A percentile compares a stretch with the other conserved stretches of the same genome.
phyloP scores from a whole-genome alignment of 148 eudicot species.

The Pouteria glomerata region DNA sequence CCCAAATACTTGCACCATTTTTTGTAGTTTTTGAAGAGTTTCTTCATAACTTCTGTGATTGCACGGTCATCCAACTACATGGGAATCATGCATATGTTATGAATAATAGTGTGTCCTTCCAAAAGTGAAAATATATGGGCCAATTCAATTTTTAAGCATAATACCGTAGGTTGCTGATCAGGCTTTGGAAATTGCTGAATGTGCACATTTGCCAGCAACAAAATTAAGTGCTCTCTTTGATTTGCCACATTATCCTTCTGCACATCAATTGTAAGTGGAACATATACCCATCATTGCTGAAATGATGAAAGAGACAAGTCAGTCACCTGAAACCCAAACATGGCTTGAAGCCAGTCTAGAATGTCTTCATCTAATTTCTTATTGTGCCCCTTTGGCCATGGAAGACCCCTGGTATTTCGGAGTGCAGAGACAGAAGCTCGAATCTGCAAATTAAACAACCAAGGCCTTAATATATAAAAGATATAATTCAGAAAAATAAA shows the following conservation, averaged over 20 bases:
- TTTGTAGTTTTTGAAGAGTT: conserved; percentile 54
- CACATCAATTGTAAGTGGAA: conserved; percentile 9
- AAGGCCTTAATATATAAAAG: background rate
- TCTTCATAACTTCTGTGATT: conserved; percentile 51
- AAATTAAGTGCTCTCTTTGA: conserved; percentile 57
- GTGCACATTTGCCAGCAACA: conserved; percentile 60
- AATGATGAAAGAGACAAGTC: background rate
- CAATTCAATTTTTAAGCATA: background rate
- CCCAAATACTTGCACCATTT: conserved; percentile 63
- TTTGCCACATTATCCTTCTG: conserved; percentile 63
- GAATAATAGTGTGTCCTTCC: background rate
- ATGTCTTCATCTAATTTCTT: conserved; percentile 53
- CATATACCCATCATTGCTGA: background rate
- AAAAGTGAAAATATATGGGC: background rate
- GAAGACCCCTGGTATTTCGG: conserved; percentile 57
- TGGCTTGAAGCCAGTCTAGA: conserved; percentile 57
- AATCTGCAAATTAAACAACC: conserved; percentile 29
- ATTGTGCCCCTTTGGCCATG: conserved; percentile 55
- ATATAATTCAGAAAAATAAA: background rate
- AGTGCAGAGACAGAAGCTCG: conserved; percentile 57
- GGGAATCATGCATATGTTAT: background rate
- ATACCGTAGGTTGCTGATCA: conserved; percentile 53
- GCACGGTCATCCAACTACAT: conserved; percentile 42
- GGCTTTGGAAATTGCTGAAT: conserved; percentile 51
- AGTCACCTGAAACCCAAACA: conserved; percentile 71